A percentile compares a stretch with the other conserved stretches of the same genome.
Conservation (phyloP, 164 flowering plant genomes). For the Saururus chinensis region DNA sequence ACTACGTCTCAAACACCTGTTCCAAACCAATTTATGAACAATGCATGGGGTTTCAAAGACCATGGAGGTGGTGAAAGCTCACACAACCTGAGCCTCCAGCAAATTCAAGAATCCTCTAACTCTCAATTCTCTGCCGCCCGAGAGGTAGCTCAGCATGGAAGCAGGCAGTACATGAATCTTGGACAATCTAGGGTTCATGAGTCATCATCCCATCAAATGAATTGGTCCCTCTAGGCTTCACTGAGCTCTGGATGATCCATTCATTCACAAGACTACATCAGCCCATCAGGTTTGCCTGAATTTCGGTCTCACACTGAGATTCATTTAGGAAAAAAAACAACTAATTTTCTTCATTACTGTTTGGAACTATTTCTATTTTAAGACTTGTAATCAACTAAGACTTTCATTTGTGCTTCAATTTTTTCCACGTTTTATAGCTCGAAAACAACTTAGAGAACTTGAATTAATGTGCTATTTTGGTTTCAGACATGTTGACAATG, state of each 20-base stretch:
- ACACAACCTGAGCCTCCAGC: slow-evolving; percentile 32
- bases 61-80: slow-evolving; percentile 23
- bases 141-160: slow-evolving; percentile 32
- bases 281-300: not conserved
- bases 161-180: slow-evolving; percentile 43
- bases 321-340: too few relatives aligned
- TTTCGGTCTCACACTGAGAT: too few relatives aligned
- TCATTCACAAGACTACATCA: not conserved
- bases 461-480: too few relatives aligned
- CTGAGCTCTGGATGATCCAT: not conserved
- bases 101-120: slow-evolving; percentile 23
- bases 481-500: too few relatives aligned
- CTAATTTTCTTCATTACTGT: too few relatives aligned
- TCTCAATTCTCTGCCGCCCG: slow-evolving; percentile 22
- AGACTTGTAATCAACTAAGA: too few relatives aligned
- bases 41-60: slow-evolving; percentile 44
- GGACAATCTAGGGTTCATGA: slow-evolving; percentile 35
- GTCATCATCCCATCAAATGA: slow-evolving; percentile 29
- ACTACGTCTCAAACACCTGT: slow-evolving; percentile 23
- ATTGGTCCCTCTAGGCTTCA: slow-evolving; percentile 36
- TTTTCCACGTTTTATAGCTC: too few relatives aligned
- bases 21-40: slow-evolving; percentile 18
- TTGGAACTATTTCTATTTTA: too few relatives aligned
- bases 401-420: too few relatives aligned
- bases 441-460: too few relatives aligned